A percentile compares a stretch with the other conserved stretches of the same genome.
phyloP scores from a whole-genome alignment of 1,139 yeast genomes.

The Suhomyces coccinellae region DNA sequence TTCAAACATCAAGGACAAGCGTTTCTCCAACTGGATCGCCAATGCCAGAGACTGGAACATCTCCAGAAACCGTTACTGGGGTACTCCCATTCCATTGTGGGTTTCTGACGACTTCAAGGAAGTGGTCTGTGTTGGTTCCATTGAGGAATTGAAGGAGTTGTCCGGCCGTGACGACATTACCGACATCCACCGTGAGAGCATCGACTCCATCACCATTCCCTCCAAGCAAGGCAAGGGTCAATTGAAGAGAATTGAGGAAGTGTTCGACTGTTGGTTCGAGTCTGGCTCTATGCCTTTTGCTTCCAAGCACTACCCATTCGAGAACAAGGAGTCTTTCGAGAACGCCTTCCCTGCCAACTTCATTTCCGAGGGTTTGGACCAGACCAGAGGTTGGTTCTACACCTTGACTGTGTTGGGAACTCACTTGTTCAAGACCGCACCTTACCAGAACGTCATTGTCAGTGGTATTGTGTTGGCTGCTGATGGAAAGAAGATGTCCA shows the following conservation, averaged over 20 bases:
- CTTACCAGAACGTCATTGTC: slow-evolving; percentile 93
- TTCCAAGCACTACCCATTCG: slow-evolving; percentile 95
- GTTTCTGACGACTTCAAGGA: slow-evolving; percentile 91
- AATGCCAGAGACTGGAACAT: slow-evolving; percentile 99
- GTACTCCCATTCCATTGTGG: slow-evolving; percentile 99
- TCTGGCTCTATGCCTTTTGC: slow-evolving; percentile 99
- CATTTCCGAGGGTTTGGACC: slow-evolving; percentile 98
- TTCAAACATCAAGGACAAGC: slow-evolving; percentile 79
- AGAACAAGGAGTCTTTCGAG: slow-evolving; percentile 66
- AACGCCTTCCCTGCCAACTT: slow-evolving; percentile 92
- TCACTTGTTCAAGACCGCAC: slow-evolving; percentile 87
- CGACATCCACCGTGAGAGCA: slow-evolving; percentile 90
- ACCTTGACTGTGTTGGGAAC: slow-evolving; percentile 95
- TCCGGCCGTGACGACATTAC: slow-evolving; percentile 80
- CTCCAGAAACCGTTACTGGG: slow-evolving; percentile 99
- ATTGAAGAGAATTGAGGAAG: slow-evolving; percentile 91
- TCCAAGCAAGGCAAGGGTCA: slow-evolving; percentile 88
- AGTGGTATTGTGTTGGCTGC: slow-evolving; percentile 96
- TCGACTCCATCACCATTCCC: slow-evolving; percentile 91
- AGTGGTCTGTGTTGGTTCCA: slow-evolving; percentile 88
- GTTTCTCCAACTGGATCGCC: slow-evolving; percentile 96
- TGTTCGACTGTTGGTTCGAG: slow-evolving; percentile 99
- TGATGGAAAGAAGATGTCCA: slow-evolving; percentile 99
- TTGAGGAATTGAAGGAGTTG: slow-evolving; percentile 78
- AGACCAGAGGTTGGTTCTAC: slow-evolving; percentile 99